Percentiles rank a stretch among this genome's conserved stretches.
phyloP scores from a whole-genome alignment of 75 land plant genomes.

The Pseudotsuga menziesii region DNA sequence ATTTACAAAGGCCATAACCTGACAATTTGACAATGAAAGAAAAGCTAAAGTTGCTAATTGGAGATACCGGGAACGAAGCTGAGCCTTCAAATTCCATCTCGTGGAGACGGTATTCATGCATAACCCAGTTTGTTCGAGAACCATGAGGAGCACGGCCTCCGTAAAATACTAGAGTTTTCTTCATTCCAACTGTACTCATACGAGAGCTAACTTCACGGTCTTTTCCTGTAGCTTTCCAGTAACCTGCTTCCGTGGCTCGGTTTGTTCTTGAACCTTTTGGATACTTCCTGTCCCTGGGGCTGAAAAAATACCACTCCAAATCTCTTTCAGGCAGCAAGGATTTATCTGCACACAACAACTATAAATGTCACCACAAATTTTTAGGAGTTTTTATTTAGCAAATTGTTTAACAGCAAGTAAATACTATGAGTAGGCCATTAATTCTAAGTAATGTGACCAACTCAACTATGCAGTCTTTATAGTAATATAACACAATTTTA shows the following conservation, averaged over 20 bases:
- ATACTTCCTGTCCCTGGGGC: constrained; percentile 51
- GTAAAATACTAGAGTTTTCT: constrained; percentile 68
- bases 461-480: too few relatives aligned
- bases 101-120: constrained; percentile 66
- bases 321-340: constrained; percentile 1
- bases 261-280: constrained; percentile 62
- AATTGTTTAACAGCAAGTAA: too few relatives aligned
- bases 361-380: too few relatives aligned
- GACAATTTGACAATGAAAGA: too few relatives aligned
- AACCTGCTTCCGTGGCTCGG: constrained; percentile 58
- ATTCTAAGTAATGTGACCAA: too few relatives aligned
- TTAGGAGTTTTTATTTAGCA: too few relatives aligned
- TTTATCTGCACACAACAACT: not conserved
- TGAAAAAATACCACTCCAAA: constrained; percentile 64
- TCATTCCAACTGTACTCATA: constrained; percentile 34
- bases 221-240: constrained; percentile 76
- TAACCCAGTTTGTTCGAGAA: constrained; percentile 60
- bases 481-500: too few relatives aligned
- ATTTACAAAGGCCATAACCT: too few relatives aligned
- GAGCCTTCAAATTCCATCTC: constrained; percentile 21
- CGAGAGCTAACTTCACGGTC: constrained; percentile 40
- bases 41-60: too few relatives aligned
- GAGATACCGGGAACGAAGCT: too few relatives aligned
- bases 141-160: constrained; percentile 61
- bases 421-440: too few relatives aligned